Conservation (phyloP, 176 grass and related monocot genomes). For the Alopecurus myosuroides region DNA sequence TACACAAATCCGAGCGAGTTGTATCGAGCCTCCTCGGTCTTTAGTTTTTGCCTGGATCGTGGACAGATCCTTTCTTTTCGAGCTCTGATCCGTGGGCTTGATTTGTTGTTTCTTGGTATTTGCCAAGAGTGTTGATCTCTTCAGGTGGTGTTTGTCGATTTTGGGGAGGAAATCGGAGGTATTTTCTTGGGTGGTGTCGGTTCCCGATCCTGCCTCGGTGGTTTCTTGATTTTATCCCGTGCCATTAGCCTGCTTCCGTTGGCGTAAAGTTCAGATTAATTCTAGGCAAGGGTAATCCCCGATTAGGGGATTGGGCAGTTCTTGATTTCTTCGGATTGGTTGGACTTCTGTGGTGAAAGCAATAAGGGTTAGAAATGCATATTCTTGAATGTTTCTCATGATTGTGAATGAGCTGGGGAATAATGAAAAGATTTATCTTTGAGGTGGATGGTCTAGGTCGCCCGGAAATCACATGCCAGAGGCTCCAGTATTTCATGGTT, state of each 20-base stretch:
- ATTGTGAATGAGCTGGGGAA: not conserved
- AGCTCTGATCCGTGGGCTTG: not conserved
- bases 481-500: not conserved
- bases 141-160: not conserved
- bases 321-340: not conserved
- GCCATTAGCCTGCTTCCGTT: not conserved
- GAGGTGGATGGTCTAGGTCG: not conserved
- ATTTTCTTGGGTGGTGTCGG: not conserved
- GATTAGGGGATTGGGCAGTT: not conserved
- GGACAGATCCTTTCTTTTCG: not conserved
- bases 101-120: not conserved
- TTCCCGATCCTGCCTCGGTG: conserved; percentile 2
- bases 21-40: not conserved
- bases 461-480: not conserved
- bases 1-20: conserved; percentile 9
- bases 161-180: not conserved
- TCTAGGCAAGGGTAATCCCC: not conserved
- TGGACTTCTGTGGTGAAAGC: not conserved
- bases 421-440: conserved; percentile 9
- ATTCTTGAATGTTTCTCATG: not conserved
- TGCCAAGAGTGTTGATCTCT: not conserved
- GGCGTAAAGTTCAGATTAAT: not conserved
- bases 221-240: not conserved
- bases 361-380: not conserved
- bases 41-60: conserved; percentile 5